Percentiles rank a stretch among this genome's conserved stretches.
These are phyloP conservation scores for Flaveria bidentis DNA, from an alignment of 129 eudicot genomes.

Conservation along the genomic window DNA sequence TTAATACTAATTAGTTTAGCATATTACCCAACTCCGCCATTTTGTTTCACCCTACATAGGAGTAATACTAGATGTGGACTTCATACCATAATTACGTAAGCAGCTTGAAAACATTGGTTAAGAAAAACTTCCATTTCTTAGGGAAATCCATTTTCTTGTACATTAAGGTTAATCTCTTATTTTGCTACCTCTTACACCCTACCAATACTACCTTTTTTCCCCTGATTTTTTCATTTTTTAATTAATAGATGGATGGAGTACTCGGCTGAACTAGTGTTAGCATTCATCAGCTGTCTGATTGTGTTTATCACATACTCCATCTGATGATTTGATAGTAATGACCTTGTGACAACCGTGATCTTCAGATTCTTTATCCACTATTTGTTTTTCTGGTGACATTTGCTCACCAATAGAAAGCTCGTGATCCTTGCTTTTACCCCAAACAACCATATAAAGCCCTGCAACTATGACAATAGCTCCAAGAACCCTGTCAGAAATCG, in stretches of 20 bases:
- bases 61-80: slow-evolving; percentile 22
- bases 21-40: background rate
- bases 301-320: slow-evolving; percentile 35
- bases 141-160: slow-evolving; percentile 23
- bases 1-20: background rate
- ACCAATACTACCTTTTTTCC: slow-evolving; percentile 27
- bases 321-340: slow-evolving; percentile 38
- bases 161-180: slow-evolving; percentile 29
- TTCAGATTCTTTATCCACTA: slow-evolving; percentile 20
- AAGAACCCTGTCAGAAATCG: slow-evolving; percentile 56
- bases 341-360: slow-evolving; percentile 36
- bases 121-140: slow-evolving; percentile 29
- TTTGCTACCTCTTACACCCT: slow-evolving; percentile 23
- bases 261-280: slow-evolving; percentile 20
- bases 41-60: background rate
- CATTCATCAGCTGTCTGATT: slow-evolving; percentile 25
- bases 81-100: slow-evolving; percentile 20
- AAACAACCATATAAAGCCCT: slow-evolving; percentile 84
- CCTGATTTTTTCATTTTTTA: slow-evolving; percentile 5
- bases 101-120: slow-evolving; percentile 17
- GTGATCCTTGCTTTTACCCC: slow-evolving; percentile 93
- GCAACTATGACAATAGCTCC: slow-evolving; percentile 77
- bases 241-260: slow-evolving; percentile 22
- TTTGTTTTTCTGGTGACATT: slow-evolving; percentile 41
- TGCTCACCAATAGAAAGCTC: slow-evolving; percentile 39